Evolutionary conservation across 2,329 filamentous ascomycete species (phyloP), one percentile per base, ranked within the genome.

Genomic region (Fusarium veterinarium): DNA sequence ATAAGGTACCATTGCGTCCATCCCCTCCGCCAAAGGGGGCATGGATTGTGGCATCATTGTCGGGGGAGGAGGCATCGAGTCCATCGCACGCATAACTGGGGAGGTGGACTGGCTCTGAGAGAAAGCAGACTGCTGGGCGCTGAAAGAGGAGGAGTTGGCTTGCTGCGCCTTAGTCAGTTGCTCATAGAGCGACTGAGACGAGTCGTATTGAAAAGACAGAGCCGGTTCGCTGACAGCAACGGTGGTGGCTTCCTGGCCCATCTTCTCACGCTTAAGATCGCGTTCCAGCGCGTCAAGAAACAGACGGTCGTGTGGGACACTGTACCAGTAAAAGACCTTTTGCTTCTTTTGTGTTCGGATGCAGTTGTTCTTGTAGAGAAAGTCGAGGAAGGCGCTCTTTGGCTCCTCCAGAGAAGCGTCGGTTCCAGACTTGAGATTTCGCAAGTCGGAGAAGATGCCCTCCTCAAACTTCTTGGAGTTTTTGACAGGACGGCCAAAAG

Each of bases 281-380:
- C 96, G 92, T 88, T 99, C 96, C 77, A 99, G 87, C 42, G 96
- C 96, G 85, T 99, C 96, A 76, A 99, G 91, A 85, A 99, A 99
- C 57, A 99, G 91, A 60, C 96, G 91, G 84, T 99, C 96, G 82
- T 99, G 96, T 3, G 96, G 96, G 52, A 99, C 96, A 86, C 95
- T 98, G 85, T 98, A 99, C 96, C 96, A 99, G 86, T 98, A 99
- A 81, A 99, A 99, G 75, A 99, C 96, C 88, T 99, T 99, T 81
- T 99, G 96, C 89, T 99, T 99, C 91, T 99, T 99, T 84, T 99
- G 96, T 41, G 96, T 99, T 77, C 96, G 92, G 78, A 99, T 99
- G 89, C 96, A 99, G 87, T 99, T 99, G 90, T 99, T 99, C 89
- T 99, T 99, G 91, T 99, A 99, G 48, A 99, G 88, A 83, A 98